A percentile compares a stretch with the other conserved stretches of the same genome.
phyloP scores from a whole-genome alignment of 805 yeast genomes.

The Candida taoyuanica region DNA sequence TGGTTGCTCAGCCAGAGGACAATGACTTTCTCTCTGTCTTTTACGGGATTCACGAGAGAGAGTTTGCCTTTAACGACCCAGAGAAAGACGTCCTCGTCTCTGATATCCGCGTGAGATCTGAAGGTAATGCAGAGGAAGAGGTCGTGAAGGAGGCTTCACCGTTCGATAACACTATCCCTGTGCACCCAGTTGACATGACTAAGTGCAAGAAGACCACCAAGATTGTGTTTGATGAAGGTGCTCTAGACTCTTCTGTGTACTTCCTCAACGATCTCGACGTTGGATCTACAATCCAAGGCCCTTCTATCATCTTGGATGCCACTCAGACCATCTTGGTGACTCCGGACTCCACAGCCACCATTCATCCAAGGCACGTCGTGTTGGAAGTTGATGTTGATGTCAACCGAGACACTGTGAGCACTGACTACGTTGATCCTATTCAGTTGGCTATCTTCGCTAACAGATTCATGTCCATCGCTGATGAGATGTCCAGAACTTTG shows the following conservation, averaged over 20 bases:
- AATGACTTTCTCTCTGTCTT: conserved; percentile 26
- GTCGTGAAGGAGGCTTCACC: conserved; percentile 21
- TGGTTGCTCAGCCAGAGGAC: conserved; percentile 26
- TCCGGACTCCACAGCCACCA: conserved; percentile 34
- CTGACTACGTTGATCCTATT: conserved; percentile 42
- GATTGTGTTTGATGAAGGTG: conserved; percentile 28
- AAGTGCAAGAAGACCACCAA: conserved; percentile 34
- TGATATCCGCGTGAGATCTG: conserved; percentile 33
- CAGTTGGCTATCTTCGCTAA: conserved; percentile 41
- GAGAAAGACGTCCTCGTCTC: conserved; percentile 31
- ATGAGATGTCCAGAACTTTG: conserved; percentile 42
- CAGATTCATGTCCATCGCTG: conserved; percentile 49
- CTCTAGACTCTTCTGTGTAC: conserved; percentile 29
- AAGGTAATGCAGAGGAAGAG: conserved; percentile 25
- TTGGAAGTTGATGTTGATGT: conserved; percentile 28
- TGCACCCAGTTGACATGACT: conserved; percentile 19
- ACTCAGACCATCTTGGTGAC: conserved; percentile 49
- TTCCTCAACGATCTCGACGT: conserved; percentile 26
- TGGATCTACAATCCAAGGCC: conserved; percentile 34
- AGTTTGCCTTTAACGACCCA: conserved; percentile 34
- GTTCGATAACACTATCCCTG: conserved; percentile 24
- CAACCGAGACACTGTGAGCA: conserved; percentile 36
- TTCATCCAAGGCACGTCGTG: conserved; percentile 34
- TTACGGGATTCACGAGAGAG: conserved; percentile 31
- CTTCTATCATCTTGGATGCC: conserved; percentile 66